These are phyloP conservation scores for Phaeoacremonium minimum DNA, from an alignment of 2,329 filamentous ascomycete genomes.

Conservation along the genomic window DNA sequence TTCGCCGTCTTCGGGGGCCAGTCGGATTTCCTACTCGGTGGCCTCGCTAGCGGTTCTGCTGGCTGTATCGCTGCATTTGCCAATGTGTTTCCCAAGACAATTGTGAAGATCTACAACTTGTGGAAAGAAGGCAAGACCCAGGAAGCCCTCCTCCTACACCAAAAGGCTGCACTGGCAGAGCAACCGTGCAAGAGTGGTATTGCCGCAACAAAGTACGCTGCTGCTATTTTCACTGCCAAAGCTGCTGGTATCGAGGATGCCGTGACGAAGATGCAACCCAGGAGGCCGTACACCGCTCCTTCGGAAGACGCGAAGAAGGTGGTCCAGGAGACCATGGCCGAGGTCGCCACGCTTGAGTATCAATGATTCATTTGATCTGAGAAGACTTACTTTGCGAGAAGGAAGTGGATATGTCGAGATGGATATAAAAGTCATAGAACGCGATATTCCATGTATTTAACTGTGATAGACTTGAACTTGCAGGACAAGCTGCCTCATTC, in stretches of 20 bases:
- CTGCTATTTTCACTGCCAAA: conserved; percentile 53
- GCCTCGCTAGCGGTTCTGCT: conserved; percentile 51
- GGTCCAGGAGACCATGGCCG: conserved; percentile 33
- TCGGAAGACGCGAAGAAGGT: conserved; percentile 36
- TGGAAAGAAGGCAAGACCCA: conserved; percentile 51
- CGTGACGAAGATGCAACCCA: conserved; percentile 51
- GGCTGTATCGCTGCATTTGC: conserved; percentile 61
- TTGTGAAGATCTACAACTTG: conserved; percentile 56
- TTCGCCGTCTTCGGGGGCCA: conserved; percentile 72
- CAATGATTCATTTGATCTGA: too few relatives aligned
- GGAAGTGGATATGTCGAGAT: too few relatives aligned
- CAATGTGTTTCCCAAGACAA: conserved; percentile 55
- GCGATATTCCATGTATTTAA: too few relatives aligned
- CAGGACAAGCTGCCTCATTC: too few relatives aligned
- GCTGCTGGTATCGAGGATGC: conserved; percentile 56
- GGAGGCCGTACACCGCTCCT: conserved; percentile 55
- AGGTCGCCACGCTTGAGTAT: conserved; percentile 42
- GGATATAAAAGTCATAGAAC: too few relatives aligned
- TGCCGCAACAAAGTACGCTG: conserved; percentile 65
- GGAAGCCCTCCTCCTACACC: conserved; percentile 57
- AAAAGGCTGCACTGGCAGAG: conserved; percentile 61
- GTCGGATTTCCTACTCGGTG: conserved; percentile 65
- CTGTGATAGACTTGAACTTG: too few relatives aligned
- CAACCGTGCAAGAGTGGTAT: conserved; percentile 63
- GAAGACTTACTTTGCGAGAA: too few relatives aligned